Percentiles rank a stretch among this genome's conserved stretches.
phyloP scores from a whole-genome alignment of 768 basidiomycete genomes.

The Suillus subalutaceus region DNA sequence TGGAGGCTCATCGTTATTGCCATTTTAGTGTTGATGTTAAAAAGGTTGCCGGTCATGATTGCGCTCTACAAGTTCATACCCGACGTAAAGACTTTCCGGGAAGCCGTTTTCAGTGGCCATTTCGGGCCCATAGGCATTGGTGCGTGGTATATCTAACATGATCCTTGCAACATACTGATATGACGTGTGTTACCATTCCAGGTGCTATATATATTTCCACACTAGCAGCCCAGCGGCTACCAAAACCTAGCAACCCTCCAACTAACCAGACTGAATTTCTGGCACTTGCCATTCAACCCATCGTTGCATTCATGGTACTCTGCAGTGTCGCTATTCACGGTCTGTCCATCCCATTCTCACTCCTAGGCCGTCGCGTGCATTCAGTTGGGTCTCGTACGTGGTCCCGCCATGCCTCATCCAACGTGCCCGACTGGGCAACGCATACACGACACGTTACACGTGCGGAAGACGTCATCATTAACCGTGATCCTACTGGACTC shows the following conservation, averaged over 20 bases:
- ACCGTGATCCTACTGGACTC: slow-evolving; percentile 66
- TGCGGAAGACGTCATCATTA: slow-evolving; percentile 81
- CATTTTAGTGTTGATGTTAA: slow-evolving; percentile 77
- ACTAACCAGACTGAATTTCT: slow-evolving; percentile 65
- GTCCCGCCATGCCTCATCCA: slow-evolving; percentile 67
- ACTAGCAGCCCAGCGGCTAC: slow-evolving; percentile 67
- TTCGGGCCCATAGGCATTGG: slow-evolving; percentile 90
- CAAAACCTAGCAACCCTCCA: slow-evolving; percentile 46
- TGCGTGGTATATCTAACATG: slow-evolving; percentile 28
- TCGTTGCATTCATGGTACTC: slow-evolving; percentile 94
- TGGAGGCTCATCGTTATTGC: slow-evolving; percentile 88
- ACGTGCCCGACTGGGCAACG: slow-evolving; percentile 81
- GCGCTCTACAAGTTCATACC: slow-evolving; percentile 91
- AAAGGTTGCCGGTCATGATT: slow-evolving; percentile 84
- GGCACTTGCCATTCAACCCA: slow-evolving; percentile 81
- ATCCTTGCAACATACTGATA: not conserved
- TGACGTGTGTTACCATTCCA: slow-evolving; percentile 25
- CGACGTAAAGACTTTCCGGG: slow-evolving; percentile 91
- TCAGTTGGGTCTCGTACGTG: slow-evolving; percentile 78
- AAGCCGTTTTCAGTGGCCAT: slow-evolving; percentile 94
- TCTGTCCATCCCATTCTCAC: slow-evolving; percentile 93
- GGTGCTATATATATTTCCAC: slow-evolving; percentile 95
- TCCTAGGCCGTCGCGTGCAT: slow-evolving; percentile 90
- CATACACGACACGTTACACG: slow-evolving; percentile 72
- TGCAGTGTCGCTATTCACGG: slow-evolving; percentile 88